phyloP scores from a whole-genome alignment of 768 basidiomycete genomes.

The Rubroboletus satanas region DNA sequence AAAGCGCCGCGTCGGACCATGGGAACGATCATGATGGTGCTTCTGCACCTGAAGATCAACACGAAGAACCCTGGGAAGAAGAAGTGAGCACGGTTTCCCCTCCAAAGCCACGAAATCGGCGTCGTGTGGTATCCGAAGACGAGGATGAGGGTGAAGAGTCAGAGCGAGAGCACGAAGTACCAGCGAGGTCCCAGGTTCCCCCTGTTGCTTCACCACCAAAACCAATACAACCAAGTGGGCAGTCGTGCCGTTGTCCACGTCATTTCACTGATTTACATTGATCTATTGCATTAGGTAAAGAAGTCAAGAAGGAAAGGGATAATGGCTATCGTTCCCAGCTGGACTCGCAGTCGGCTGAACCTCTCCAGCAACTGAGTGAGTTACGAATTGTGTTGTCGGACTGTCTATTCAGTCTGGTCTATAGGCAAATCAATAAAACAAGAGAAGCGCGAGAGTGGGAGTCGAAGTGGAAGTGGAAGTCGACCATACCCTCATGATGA shows the following conservation, averaged over 20 bases:
- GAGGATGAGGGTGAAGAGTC: constrained; percentile 6
- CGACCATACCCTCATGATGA: not conserved
- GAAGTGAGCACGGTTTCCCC: not conserved
- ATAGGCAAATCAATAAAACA: constrained; percentile 17
- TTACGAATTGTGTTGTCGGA: not conserved
- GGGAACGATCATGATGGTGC: not conserved
- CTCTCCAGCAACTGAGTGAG: constrained; percentile 4
- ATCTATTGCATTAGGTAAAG: not conserved
- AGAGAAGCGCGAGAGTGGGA: constrained; percentile 8
- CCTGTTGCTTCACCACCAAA: constrained; percentile 4
- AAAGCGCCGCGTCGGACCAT: constrained; percentile 1
- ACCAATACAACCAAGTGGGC: not conserved
- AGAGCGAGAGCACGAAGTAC: not conserved
- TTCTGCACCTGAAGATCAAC: not conserved
- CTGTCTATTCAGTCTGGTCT: not conserved
- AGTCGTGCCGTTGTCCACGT: not conserved
- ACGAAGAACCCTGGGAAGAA: constrained; percentile 5
- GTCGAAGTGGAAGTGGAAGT: not conserved
- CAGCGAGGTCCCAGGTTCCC: not conserved
- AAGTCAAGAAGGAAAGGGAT: constrained; percentile 3
- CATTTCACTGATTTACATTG: not conserved
- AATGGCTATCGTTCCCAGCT: not conserved
- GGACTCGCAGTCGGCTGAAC: not conserved
- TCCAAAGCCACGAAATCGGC: constrained; percentile 3
- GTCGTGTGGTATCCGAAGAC: constrained; percentile 7